Evolutionary conservation across 2,329 filamentous ascomycete species (phyloP).

Genomic region (Clonostachys rhizophaga): DNA sequence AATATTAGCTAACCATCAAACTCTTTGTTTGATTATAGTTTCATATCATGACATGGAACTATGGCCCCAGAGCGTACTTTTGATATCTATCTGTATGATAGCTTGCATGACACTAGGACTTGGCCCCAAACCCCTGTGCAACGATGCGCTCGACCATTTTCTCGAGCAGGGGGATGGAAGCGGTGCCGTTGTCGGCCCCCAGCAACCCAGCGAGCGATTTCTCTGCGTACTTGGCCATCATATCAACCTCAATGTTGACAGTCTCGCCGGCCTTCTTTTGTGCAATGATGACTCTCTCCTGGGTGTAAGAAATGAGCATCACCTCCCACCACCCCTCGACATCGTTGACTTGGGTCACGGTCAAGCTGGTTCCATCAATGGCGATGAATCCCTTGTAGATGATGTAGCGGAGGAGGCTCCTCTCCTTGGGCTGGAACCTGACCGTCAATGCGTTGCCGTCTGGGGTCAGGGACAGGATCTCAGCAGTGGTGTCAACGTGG

Average conservation of each 20-base stretch:
- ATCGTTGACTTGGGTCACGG: slow-evolving; percentile 83
- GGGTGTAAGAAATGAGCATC: slow-evolving; percentile 96
- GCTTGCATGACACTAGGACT: neutral
- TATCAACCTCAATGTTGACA: slow-evolving; percentile 91
- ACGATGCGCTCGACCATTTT: slow-evolving; percentile 72
- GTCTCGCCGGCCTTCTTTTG: slow-evolving; percentile 73
- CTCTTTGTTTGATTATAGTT: neutral
- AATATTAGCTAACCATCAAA: neutral
- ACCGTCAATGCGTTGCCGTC: slow-evolving; percentile 92
- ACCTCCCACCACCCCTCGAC: slow-evolving; percentile 82
- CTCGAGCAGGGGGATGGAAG: slow-evolving; percentile 55
- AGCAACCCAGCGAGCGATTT: slow-evolving; percentile 79
- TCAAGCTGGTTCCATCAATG: slow-evolving; percentile 91
- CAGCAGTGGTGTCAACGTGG: slow-evolving; percentile 87
- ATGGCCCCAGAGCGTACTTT: neutral
- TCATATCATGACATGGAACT: neutral
- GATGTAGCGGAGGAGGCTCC: slow-evolving; percentile 73
- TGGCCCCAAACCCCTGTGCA: slow-evolving; percentile 27
- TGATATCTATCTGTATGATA: neutral
- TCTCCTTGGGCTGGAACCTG: slow-evolving; percentile 69
- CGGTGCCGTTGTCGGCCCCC: slow-evolving; percentile 44
- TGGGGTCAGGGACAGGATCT: slow-evolving; percentile 64
- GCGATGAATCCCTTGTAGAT: slow-evolving; percentile 97
- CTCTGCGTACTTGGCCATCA: slow-evolving; percentile 80
- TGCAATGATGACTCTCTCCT: slow-evolving; percentile 83